Evolutionary conservation across 805 yeast species (phyloP).

Genomic region (Sugiyamaella qingdaonensis): DNA sequence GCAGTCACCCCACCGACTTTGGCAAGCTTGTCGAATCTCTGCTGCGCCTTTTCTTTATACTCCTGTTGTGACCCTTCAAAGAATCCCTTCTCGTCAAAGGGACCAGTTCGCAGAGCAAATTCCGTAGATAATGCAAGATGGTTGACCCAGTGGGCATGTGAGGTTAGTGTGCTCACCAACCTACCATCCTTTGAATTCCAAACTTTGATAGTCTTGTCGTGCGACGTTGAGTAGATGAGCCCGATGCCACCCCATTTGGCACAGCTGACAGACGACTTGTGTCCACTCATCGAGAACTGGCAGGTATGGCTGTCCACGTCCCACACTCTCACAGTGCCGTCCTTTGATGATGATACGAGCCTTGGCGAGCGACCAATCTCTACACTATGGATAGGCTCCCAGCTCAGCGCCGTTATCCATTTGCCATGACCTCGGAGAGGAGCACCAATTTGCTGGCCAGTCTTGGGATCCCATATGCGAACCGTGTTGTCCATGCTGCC

Average conservation of each 20-base stretch:
- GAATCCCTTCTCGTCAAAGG: constrained; percentile 69
- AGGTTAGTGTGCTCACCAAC: constrained; percentile 69
- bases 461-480: constrained; percentile 76
- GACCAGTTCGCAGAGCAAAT: constrained; percentile 79
- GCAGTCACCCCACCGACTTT: constrained; percentile 48
- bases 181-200: constrained; percentile 84
- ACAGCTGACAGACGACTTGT: constrained; percentile 83
- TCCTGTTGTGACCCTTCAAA: constrained; percentile 27
- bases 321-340: constrained; percentile 87
- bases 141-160: constrained; percentile 98
- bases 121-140: constrained; percentile 91
- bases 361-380: constrained; percentile 46
- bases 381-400: constrained; percentile 91
- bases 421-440: constrained; percentile 78
- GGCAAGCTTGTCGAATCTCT: constrained; percentile 60
- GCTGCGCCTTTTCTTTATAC: constrained; percentile 54
- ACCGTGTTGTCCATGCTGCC: constrained; percentile 93
- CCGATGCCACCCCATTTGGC: constrained; percentile 97
- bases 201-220: constrained; percentile 86
- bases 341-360: constrained; percentile 85
- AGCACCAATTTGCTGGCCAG: constrained; percentile 70
- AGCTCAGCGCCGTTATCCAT: constrained; percentile 83
- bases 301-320: constrained; percentile 69
- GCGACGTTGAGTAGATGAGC: constrained; percentile 81
- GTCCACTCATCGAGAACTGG: constrained; percentile 74